These are phyloP conservation scores for Protostelium mycophagum DNA, from an alignment of 78 protist genomes.

Conservation along the genomic window DNA sequence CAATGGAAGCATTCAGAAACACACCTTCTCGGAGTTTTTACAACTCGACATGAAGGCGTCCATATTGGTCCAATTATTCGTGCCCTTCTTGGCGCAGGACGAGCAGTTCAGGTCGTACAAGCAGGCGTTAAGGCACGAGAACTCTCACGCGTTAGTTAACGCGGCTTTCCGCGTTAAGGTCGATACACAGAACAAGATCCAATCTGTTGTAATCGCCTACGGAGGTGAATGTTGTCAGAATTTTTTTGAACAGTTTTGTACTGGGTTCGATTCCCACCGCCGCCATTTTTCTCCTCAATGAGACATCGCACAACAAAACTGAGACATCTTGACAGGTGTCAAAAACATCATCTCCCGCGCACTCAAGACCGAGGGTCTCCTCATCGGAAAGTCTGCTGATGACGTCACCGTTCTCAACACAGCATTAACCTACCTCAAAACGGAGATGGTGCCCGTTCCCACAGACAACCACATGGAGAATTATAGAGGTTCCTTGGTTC, in stretches of 20 bases:
- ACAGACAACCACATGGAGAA: neutral
- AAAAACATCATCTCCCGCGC: neutral
- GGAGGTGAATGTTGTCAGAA: neutral
- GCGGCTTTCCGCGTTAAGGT: neutral
- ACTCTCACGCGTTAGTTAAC: constrained; percentile 1
- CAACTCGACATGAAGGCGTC: neutral
- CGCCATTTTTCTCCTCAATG: no score
- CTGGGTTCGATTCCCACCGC: no score
- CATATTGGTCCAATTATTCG: neutral
- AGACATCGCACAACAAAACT: no score
- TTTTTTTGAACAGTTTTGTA: neutral
- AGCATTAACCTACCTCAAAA: neutral
- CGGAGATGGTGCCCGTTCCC: neutral
- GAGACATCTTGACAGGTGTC: neutral
- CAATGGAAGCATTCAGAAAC: neutral
- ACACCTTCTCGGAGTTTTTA: neutral
- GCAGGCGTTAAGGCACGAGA: neutral
- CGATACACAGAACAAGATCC: neutral
- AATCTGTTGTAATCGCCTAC: neutral
- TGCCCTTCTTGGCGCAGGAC: neutral
- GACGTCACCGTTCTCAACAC: neutral
- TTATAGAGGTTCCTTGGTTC: neutral
- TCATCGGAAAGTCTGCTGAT: neutral
- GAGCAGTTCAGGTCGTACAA: neutral
- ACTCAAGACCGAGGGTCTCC: neutral